These are phyloP conservation scores for Colletotrichum paranaense DNA, from an alignment of 2,329 filamentous ascomycete species.

Conservation along the genomic window DNA sequence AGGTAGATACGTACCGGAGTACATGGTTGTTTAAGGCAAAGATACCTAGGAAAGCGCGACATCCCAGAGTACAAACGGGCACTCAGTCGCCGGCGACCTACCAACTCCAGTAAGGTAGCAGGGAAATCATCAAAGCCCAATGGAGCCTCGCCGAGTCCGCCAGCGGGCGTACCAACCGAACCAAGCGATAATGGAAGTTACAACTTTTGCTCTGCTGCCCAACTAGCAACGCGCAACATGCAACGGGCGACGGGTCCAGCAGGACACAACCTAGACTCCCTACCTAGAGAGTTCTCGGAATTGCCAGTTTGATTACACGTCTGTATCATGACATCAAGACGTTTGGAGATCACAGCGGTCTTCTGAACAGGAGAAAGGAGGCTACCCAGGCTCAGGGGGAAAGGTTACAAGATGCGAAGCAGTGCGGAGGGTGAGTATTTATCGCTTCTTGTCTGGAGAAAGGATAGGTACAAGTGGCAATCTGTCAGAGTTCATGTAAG, in stretches of 20 bases:
- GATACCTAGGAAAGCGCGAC: not conserved
- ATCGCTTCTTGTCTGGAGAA: not conserved
- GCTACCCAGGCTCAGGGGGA: not conserved
- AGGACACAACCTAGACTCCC: not conserved
- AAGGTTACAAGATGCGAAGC: not conserved
- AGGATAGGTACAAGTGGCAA: not conserved
- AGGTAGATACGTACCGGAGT: slow-evolving; percentile 10
- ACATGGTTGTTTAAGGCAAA: not conserved
- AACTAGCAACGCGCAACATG: not conserved
- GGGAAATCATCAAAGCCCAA: slow-evolving; percentile 8
- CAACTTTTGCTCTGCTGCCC: slow-evolving; percentile 17
- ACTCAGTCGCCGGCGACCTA: no score
- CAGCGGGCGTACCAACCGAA: slow-evolving; percentile 18
- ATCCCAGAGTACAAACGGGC: not conserved
- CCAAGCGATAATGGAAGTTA: not conserved
- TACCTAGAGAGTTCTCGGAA: not conserved
- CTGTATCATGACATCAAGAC: not conserved
- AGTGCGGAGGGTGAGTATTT: not conserved
- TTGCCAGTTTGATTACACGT: not conserved
- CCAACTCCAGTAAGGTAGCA: not conserved
- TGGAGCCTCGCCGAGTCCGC: slow-evolving; percentile 11
- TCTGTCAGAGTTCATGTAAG: not conserved
- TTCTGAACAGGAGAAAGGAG: not conserved
- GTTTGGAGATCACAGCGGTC: not conserved
- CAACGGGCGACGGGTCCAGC: not conserved